phyloP scores from a whole-genome alignment of 2,329 filamentous ascomycete genomes.

The Phoma sp. region DNA sequence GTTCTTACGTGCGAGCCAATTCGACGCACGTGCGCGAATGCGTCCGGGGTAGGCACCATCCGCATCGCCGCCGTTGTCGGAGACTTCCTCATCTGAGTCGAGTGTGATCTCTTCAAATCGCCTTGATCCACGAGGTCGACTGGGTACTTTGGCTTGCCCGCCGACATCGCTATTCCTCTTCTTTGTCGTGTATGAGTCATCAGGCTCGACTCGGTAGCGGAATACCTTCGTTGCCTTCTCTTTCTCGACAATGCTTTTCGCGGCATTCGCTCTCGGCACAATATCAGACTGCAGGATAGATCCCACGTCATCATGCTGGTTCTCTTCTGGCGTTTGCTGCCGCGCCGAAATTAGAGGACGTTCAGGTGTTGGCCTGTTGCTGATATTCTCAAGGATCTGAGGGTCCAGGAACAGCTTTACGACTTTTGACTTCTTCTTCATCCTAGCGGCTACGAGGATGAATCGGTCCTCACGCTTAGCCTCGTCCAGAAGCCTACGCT shows the following conservation, averaged over 20 bases:
- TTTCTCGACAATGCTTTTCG: constrained; percentile 27
- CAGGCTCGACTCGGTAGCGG: constrained; percentile 47
- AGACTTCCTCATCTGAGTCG: constrained; percentile 52
- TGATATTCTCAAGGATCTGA: constrained; percentile 46
- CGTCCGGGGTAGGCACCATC: constrained; percentile 22
- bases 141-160: constrained; percentile 30
- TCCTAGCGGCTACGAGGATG: constrained; percentile 54
- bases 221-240: constrained; percentile 45
- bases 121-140: constrained; percentile 26
- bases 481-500: constrained; percentile 52
- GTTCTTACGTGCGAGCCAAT: constrained; percentile 52
- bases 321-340: constrained; percentile 32
- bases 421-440: constrained; percentile 54
- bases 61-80: constrained; percentile 28
- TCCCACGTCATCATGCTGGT: constrained; percentile 25
- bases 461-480: constrained; percentile 53
- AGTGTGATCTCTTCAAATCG: constrained; percentile 56
- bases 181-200: constrained; percentile 49
- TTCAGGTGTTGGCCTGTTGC: constrained; percentile 39
- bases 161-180: constrained; percentile 33
- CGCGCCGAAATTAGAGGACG: constrained; percentile 23
- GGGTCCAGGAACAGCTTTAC: constrained; percentile 50
- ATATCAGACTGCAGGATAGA: constrained; percentile 49
- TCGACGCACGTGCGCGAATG: constrained; percentile 38
- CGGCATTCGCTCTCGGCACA: constrained; percentile 24